phyloP scores from a whole-genome alignment of 352 stramenopile genomes.

The Stramenopiles sp. region DNA sequence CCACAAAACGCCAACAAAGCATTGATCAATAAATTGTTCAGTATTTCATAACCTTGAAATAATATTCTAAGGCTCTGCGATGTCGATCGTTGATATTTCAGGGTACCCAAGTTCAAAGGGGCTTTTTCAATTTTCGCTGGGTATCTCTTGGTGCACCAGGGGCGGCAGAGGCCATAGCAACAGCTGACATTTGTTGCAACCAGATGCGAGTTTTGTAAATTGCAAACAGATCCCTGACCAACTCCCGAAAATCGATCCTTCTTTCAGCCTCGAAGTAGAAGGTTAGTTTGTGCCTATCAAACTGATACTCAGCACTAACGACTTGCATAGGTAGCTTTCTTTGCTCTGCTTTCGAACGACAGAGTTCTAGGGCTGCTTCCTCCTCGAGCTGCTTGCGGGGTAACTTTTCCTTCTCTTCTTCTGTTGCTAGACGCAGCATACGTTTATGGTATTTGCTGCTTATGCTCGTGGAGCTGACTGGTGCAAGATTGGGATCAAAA shows the following conservation, averaged over 20 bases:
- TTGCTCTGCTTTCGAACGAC: slow-evolving; percentile 79
- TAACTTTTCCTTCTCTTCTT: too few species aligned
- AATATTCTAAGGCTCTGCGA: too few species aligned
- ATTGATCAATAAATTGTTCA: too few species aligned
- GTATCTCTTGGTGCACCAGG: not conserved
- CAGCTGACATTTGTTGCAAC: slow-evolving; percentile 59
- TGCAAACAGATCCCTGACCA: slow-evolving; percentile 89
- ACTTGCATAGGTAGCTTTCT: slow-evolving; percentile 82
- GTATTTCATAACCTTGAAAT: too few species aligned
- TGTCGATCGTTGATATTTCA: too few species aligned
- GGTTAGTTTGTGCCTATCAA: slow-evolving; percentile 91
- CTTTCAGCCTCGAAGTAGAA: slow-evolving; percentile 95
- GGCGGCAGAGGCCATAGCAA: not conserved
- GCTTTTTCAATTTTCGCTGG: slow-evolving; percentile 22
- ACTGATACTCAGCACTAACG: slow-evolving; percentile 94
- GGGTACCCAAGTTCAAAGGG: not conserved
- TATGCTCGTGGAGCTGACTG: too few species aligned
- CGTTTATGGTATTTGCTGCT: too few species aligned
- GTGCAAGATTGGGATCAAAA: too few species aligned
- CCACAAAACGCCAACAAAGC: too few species aligned
- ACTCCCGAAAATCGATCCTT: slow-evolving; percentile 89
- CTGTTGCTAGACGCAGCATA: too few species aligned
- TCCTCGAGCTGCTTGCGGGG: too few species aligned
- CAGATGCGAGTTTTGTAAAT: slow-evolving; percentile 97
- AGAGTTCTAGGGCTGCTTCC: slow-evolving; percentile 83